Evolutionary conservation across 345 rosid species (phyloP).

Genomic region (Populus euphratica): DNA sequence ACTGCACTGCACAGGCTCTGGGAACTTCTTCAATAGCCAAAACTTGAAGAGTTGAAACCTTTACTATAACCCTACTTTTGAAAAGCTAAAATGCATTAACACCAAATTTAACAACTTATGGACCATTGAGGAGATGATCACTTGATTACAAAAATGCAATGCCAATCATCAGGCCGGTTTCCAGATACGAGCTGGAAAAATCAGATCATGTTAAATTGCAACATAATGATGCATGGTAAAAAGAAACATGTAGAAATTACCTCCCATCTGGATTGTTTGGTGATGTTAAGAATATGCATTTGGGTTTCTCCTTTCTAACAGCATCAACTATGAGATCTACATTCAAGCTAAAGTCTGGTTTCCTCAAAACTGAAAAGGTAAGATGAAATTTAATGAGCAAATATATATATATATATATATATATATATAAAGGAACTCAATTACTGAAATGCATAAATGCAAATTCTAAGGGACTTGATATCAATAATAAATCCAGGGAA

Average conservation of each 20-base stretch:
- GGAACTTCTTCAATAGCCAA: not conserved
- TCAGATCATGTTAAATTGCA: not conserved
- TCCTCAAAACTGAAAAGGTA: constrained; percentile 61
- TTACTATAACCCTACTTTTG: not conserved
- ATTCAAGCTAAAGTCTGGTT: constrained; percentile 79
- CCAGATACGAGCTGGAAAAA: not conserved
- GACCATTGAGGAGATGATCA: not conserved
- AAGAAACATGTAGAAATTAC: constrained; percentile 24
- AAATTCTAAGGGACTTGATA: not conserved
- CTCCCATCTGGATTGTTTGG: constrained; percentile 99
- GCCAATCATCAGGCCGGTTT: not conserved
- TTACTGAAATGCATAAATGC: constrained; percentile 33
- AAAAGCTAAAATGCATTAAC: not conserved
- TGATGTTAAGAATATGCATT: constrained; percentile 90
- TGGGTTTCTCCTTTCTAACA: constrained; percentile 68
- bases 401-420: no score
- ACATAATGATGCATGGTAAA: not conserved
- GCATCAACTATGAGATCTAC: constrained; percentile 66
- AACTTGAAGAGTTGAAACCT: no score
- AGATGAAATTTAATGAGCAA: not conserved
- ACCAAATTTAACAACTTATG: not conserved
- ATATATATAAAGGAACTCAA: no score
- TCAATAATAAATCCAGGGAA: not conserved
- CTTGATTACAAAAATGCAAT: not conserved
- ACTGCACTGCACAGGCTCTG: not conserved